Evolutionary conservation across 768 basidiomycete species (phyloP).

Genomic region (Pulveroboletus sp.): DNA sequence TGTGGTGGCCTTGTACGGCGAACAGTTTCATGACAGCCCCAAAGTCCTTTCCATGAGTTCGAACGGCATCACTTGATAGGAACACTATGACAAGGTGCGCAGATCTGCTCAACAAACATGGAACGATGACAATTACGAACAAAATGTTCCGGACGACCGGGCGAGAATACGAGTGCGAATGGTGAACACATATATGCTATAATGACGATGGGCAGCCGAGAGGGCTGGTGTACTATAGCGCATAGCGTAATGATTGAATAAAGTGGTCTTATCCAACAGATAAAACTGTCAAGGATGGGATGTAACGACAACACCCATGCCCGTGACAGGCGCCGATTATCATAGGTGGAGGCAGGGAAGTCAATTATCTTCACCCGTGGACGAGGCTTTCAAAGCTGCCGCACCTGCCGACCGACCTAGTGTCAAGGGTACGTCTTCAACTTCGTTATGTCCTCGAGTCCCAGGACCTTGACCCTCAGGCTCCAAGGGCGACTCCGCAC

Average conservation of each 20-base stretch:
- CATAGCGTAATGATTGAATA: conserved; percentile 8
- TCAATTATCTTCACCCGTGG: conserved; percentile 5
- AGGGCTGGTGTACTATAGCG: conserved; percentile 1
- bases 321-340: neutral
- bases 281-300: neutral
- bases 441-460: conserved; percentile 5
- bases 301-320: neutral
- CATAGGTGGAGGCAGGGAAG: neutral
- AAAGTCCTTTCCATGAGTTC: conserved; percentile 7
- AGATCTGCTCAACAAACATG: neutral
- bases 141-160: neutral
- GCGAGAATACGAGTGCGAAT: neutral
- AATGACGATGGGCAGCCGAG: conserved; percentile 3
- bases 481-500: conserved; percentile 6
- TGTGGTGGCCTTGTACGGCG: neutral
- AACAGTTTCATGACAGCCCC: conserved; percentile 5
- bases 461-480: conserved; percentile 8
- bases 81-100: neutral
- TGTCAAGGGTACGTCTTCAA: conserved; percentile 20
- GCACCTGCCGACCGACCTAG: conserved; percentile 26
- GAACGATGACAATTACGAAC: neutral
- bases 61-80: conserved; percentile 3
- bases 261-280: conserved; percentile 6
- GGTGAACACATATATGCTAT: conserved; percentile 6
- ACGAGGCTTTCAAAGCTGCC: conserved; percentile 11